Evolutionary conservation across 139 green algal genomes (phyloP).

Genomic region (Diplosphaera chodatii): DNA sequence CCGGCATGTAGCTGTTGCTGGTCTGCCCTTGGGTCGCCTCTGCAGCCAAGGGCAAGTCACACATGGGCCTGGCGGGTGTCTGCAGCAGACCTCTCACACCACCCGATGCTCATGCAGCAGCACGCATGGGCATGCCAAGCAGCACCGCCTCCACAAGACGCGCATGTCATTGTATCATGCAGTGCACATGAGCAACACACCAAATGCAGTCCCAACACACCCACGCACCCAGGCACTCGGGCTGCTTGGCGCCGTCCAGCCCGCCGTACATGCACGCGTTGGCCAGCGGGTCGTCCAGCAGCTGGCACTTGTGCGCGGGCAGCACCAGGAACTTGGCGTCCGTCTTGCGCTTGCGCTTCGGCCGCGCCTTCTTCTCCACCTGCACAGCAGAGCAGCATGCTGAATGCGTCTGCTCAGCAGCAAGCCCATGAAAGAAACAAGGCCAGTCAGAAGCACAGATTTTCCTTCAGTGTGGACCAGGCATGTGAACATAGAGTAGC

Average conservation of each 20-base stretch:
- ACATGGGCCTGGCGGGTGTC: too few relatives aligned
- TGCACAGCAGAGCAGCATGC: background rate
- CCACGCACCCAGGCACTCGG: background rate
- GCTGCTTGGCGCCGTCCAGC: background rate
- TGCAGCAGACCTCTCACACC: too few relatives aligned
- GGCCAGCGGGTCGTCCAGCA: slow-evolving; percentile 1
- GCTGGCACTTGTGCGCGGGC: slow-evolving; percentile 1
- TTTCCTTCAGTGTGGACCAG: too few relatives aligned
- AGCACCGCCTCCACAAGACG: too few relatives aligned
- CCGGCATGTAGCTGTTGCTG: background rate
- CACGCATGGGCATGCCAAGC: too few relatives aligned
- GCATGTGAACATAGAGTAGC: too few relatives aligned
- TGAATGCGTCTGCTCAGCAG: too few relatives aligned
- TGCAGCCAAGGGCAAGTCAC: too few relatives aligned
- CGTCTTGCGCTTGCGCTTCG: background rate
- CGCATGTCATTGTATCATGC: too few relatives aligned
- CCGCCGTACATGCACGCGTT: background rate
- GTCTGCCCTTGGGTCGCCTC: background rate
- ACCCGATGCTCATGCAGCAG: too few relatives aligned
- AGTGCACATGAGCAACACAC: too few relatives aligned
- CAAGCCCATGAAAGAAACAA: background rate
- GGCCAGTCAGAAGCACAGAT: too few relatives aligned
- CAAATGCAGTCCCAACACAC: background rate
- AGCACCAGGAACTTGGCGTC: background rate
- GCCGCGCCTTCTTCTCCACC: background rate